These are phyloP conservation scores for Byssoonygena ceratinophila DNA, from an alignment of 2,329 filamentous ascomycete genomes.

Conservation along the genomic window DNA sequence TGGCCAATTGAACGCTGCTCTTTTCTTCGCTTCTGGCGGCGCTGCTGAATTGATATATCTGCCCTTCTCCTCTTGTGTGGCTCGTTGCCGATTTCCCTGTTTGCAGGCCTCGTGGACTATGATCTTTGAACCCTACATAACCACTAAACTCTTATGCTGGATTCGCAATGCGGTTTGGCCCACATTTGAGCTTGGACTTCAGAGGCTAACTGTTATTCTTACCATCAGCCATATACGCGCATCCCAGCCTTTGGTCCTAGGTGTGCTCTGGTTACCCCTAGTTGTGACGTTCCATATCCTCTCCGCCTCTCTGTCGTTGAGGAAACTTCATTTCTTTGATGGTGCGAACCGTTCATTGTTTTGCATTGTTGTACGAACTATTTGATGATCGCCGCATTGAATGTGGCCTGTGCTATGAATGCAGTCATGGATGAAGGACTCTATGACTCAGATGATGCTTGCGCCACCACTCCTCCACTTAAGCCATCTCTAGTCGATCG, in stretches of 20 bases:
- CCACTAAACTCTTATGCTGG: neutral
- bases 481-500: slow-evolving; percentile 25
- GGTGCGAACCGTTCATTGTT: neutral
- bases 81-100: neutral
- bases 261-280: neutral
- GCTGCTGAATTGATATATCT: neutral
- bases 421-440: slow-evolving; percentile 28
- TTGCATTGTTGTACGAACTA: neutral
- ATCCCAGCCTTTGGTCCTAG: neutral
- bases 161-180: neutral
- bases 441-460: slow-evolving; percentile 35
- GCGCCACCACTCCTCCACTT: slow-evolving; percentile 31
- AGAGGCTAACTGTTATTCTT: neutral
- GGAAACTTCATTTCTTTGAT: neutral
- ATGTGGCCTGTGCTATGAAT: slow-evolving; percentile 15
- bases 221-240: neutral
- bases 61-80: neutral
- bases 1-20: slow-evolving; percentile 1
- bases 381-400: neutral
- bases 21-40: neutral
- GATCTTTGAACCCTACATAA: neutral
- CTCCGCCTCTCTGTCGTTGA: too few relatives aligned
- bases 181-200: neutral
- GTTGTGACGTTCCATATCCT: neutral
- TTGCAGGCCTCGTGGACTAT: neutral